These are phyloP conservation scores for Cytospora piceicola DNA, from an alignment of 2,329 filamentous ascomycete genomes.

Conservation along the genomic window DNA sequence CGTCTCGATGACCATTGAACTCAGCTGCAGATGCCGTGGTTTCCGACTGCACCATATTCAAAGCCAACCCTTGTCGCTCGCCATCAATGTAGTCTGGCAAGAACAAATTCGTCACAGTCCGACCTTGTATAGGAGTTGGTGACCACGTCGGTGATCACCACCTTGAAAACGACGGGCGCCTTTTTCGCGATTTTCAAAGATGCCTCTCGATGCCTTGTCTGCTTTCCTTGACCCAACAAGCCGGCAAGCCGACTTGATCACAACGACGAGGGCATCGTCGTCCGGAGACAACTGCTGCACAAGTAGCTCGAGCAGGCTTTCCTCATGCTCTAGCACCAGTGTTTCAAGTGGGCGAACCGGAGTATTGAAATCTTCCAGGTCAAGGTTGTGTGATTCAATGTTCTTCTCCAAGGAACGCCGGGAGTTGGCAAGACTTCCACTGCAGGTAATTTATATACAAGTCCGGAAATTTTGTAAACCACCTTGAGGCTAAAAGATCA, in stretches of 20 bases:
- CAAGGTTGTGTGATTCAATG: constrained; percentile 24
- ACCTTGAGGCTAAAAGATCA: neutral
- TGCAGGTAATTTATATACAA: neutral
- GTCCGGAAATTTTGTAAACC: neutral
- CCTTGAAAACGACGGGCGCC: neutral
- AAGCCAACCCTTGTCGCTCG: neutral
- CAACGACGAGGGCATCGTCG: neutral
- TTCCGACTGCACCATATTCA: neutral
- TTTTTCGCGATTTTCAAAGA: neutral
- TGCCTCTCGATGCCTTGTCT: neutral
- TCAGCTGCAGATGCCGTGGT: neutral
- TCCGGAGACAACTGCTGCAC: neutral
- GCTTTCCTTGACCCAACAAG: neutral
- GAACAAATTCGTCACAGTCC: neutral
- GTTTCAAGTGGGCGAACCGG: no score
- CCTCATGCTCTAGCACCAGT: neutral
- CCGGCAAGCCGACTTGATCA: neutral
- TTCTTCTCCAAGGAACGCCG: constrained; percentile 29
- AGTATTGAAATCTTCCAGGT: neutral
- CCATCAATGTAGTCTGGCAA: neutral
- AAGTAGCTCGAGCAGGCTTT: neutral
- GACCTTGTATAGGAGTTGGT: neutral
- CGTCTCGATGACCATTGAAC: neutral
- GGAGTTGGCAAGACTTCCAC: constrained; percentile 9
- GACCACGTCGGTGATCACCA: neutral